Conservation (phyloP, 352 stramenopile species). For the Phytophthora chlamydospora region DNA sequence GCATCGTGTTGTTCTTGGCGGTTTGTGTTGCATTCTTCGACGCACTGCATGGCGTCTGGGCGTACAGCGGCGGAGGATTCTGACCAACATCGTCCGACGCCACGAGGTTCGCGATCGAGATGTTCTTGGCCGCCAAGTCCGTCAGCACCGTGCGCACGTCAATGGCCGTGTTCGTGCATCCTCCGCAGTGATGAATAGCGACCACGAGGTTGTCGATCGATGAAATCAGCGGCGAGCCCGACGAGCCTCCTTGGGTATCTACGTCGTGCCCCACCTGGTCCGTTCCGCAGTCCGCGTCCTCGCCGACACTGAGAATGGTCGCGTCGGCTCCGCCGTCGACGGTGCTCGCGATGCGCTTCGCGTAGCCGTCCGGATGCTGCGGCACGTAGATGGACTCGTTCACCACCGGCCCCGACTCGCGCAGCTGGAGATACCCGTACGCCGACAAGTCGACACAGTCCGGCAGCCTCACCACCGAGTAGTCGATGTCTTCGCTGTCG, state of each 20-base stretch:
- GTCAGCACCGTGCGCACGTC: slow-evolving; percentile 45
- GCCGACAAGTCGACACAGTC: slow-evolving; percentile 31
- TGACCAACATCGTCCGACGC: slow-evolving; percentile 15
- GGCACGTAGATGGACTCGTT: slow-evolving; percentile 69
- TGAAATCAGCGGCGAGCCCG: slow-evolving; percentile 51
- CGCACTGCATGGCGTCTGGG: slow-evolving; percentile 25
- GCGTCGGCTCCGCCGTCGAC: slow-evolving; percentile 35
- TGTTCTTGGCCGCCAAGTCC: slow-evolving; percentile 41
- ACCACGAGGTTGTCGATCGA: slow-evolving; percentile 54
- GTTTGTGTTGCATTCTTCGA: slow-evolving; percentile 1
- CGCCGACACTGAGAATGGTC: slow-evolving; percentile 37
- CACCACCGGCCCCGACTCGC: slow-evolving; percentile 35
- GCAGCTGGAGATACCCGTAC: slow-evolving; percentile 69
- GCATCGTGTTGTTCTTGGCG: slow-evolving; percentile 10
- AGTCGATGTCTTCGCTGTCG: slow-evolving; percentile 49
- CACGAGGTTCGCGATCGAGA: slow-evolving; percentile 47
- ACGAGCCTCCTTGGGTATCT: slow-evolving; percentile 55
- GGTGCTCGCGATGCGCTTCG: slow-evolving; percentile 57
- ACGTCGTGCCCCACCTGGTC: slow-evolving; percentile 53
- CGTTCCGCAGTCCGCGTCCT: slow-evolving; percentile 37
- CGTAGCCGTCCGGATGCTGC: slow-evolving; percentile 54
- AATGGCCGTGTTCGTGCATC: slow-evolving; percentile 52
- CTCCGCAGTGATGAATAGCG: slow-evolving; percentile 61
- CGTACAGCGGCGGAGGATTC: slow-evolving; percentile 17
- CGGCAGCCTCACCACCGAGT: slow-evolving; percentile 63